A percentile compares a stretch with the other conserved stretches of the same genome.
phyloP scores from a whole-genome alignment of 2,329 filamentous ascomycete genomes.

The Calonectria pteridis region DNA sequence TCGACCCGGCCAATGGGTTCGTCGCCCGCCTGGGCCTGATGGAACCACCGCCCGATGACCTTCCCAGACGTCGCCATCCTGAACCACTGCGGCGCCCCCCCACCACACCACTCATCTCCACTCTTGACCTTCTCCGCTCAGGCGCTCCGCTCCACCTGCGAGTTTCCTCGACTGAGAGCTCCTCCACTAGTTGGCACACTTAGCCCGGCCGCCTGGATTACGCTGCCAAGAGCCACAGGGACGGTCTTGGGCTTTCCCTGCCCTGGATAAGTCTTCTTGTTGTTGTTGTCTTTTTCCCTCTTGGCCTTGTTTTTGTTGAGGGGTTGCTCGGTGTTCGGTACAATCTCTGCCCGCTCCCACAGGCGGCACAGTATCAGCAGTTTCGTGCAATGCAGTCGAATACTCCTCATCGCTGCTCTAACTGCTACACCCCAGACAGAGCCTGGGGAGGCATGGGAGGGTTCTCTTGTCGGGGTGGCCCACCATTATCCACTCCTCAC shows the following conservation, averaged over 20 bases:
- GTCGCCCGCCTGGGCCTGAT: constrained; percentile 34
- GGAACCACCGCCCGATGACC: constrained; percentile 38
- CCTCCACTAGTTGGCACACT: constrained; percentile 14
- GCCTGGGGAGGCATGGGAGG: constrained; percentile 13
- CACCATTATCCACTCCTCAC: constrained; percentile 22
- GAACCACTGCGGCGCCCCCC: constrained; percentile 29
- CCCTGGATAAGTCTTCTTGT: background rate
- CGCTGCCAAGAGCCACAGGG: constrained; percentile 17
- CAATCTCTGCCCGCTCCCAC: background rate
- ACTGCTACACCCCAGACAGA: constrained; percentile 9
- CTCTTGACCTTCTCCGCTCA: constrained; percentile 11
- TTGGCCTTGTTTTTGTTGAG: background rate
- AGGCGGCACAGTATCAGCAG: background rate
- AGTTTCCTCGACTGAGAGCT: constrained; percentile 17
- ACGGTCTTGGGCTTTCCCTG: background rate
- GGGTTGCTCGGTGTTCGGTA: background rate
- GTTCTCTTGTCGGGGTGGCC: constrained; percentile 19
- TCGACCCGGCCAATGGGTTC: constrained; percentile 35
- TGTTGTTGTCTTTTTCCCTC: background rate
- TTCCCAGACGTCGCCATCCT: constrained; percentile 27
- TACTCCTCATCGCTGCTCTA: background rate
- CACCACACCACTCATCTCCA: constrained; percentile 36
- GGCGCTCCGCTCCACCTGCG: constrained; percentile 10
- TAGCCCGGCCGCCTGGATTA: constrained; percentile 12
- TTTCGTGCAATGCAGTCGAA: background rate